Base-by-base conservation (phyloP, 352 stramenopile genomes). In the Globisporangium abappressorium region DNA sequence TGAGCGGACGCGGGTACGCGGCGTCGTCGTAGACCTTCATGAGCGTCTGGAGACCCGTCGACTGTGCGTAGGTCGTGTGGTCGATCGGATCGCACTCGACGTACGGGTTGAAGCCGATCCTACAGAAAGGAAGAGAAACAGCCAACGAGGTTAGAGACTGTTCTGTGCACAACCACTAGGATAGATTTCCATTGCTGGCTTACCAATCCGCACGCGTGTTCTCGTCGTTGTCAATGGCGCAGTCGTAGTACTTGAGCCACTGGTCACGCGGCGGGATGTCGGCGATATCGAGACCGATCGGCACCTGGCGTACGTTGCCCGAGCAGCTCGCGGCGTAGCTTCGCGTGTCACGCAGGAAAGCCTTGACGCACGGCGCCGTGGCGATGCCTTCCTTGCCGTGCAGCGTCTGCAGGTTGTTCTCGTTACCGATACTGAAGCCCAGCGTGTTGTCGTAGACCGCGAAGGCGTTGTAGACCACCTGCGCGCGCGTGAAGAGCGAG, bases 381-480 rank as follows among this genome's bases (percentile, higher is more conserved):
- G 43, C 43, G 20, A 53, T 53, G 15, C 43, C 43, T 22, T 53
- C 43, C 43, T 53, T 53, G 43, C 43, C 43, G 43, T 53, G 43
- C 36, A 43, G 36, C 12, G 36, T 43, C 36, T 43, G 62, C 33
- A 87, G 58, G 68, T 87, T 87, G 69, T 80, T 80, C 60, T 87
- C 79, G 60, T 87, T 87, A 36, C 66, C 79, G 51, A 85, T 72
- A 36, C 70, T 81, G 46, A 87, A 87, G 7, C 68, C 43, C 8
- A 87, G 65, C n/a, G 68, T 72, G 71, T 87, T 87, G 73, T 87
- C 76, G 73, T 87, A 87, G n/a, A 80, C 74, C 5, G 79, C 79
- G 57, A 87, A 87, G 5, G 79, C 77, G 62, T 84, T 84, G 73
- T 84, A 85, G 26, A 87, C 72, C 59, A 80, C 70, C 69, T 82